These are phyloP conservation scores for Crinitomyces ghanaensis DNA, from an alignment of 805 yeast species.

Conservation along the genomic window DNA sequence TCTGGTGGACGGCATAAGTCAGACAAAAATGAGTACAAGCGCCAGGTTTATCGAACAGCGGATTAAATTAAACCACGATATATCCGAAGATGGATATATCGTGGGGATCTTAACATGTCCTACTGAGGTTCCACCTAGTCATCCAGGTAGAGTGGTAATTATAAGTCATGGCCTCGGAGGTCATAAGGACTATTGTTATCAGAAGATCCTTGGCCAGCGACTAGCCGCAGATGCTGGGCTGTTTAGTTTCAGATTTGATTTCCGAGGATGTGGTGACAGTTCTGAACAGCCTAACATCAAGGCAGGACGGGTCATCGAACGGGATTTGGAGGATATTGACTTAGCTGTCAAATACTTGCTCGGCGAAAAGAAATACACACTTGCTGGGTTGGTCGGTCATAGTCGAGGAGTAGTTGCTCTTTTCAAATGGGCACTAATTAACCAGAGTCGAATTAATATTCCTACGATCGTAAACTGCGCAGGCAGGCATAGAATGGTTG, in stretches of 20 bases:
- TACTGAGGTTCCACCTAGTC: constrained; percentile 3
- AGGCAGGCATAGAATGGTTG: constrained; percentile 40
- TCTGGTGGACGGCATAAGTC: neutral
- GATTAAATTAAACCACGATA: constrained; percentile 1
- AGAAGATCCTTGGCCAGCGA: constrained; percentile 45
- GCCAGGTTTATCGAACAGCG: constrained; percentile 2
- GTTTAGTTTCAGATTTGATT: constrained; percentile 66
- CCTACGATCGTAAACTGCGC: constrained; percentile 55
- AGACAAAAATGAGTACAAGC: neutral
- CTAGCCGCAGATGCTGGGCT: constrained; percentile 51
- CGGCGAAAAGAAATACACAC: constrained; percentile 26
- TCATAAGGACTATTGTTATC: constrained; percentile 71
- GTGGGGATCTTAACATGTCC: constrained; percentile 13
- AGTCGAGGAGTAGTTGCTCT: constrained; percentile 71
- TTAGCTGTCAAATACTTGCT: constrained; percentile 27
- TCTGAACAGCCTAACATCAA: constrained; percentile 31
- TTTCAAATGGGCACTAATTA: constrained; percentile 53
- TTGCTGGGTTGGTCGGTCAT: constrained; percentile 59
- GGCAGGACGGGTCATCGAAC: constrained; percentile 37
- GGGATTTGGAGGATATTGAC: constrained; percentile 51
- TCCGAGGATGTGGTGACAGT: constrained; percentile 76
- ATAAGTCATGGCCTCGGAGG: constrained; percentile 81
- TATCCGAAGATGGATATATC: constrained; percentile 1
- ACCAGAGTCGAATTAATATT: constrained; percentile 18
- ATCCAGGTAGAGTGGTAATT: constrained; percentile 34